Evolutionary conservation across 306 rosid species (phyloP).

Genomic region (Acacia crassicarpa): DNA sequence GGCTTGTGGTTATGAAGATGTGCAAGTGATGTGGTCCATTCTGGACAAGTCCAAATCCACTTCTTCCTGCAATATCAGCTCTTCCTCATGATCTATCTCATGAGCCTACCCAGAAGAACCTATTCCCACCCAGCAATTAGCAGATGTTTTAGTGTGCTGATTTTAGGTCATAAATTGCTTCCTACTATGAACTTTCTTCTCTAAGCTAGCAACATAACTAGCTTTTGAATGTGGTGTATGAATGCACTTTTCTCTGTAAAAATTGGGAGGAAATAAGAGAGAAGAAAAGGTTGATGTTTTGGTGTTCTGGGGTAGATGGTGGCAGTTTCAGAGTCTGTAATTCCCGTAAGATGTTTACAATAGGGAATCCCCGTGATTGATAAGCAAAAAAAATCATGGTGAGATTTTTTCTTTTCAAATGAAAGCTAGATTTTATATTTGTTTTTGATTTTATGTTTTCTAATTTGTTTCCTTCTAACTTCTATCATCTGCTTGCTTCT

Average conservation of each 20-base stretch:
- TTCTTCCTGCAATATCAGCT: slow-evolving; percentile 47
- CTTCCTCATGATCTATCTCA: slow-evolving; percentile 25
- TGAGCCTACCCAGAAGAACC: neutral
- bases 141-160: slow-evolving; percentile 44
- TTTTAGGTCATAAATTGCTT: slow-evolving; percentile 21
- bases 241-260: slow-evolving; percentile 30
- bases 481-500: neutral
- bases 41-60: slow-evolving; percentile 82
- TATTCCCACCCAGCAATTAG: slow-evolving; percentile 29
- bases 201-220: neutral
- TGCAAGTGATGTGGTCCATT: slow-evolving; percentile 97
- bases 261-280: neutral
- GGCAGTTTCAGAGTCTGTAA: slow-evolving; percentile 12
- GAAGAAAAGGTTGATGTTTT: neutral
- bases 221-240: slow-evolving; percentile 39
- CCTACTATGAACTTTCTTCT: slow-evolving; percentile 2
- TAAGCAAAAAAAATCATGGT: slow-evolving; percentile 42
- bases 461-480: neutral
- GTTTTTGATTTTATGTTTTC: too few species aligned
- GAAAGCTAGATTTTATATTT: neutral
- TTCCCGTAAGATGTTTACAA: neutral
- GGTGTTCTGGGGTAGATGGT: slow-evolving; percentile 17
- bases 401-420: slow-evolving; percentile 45
- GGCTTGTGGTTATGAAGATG: slow-evolving; percentile 96
- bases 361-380: slow-evolving; percentile 73